A percentile compares a stretch with the other conserved stretches of the same genome.
These are phyloP conservation scores for Xylariaceae sp. DNA, from an alignment of 2,329 filamentous ascomycete genomes.

Conservation along the genomic window DNA sequence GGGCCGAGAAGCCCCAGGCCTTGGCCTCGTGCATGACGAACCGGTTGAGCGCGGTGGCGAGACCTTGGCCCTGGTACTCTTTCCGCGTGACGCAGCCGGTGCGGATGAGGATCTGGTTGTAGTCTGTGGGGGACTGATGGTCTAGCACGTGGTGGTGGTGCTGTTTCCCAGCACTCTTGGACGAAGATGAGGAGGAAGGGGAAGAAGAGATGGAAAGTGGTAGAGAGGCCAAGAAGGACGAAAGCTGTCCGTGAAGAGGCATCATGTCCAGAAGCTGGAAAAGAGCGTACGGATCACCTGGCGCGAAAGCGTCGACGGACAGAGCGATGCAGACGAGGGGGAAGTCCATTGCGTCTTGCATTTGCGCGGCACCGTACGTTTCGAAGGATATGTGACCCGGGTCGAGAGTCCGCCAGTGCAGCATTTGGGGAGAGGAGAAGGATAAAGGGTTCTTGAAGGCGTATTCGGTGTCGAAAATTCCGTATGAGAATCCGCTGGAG, in stretches of 20 bases:
- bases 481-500: conserved; percentile 11
- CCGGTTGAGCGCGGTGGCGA: conserved; percentile 14
- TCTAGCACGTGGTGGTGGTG: no score
- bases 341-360: conserved; percentile 31
- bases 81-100: conserved; percentile 11
- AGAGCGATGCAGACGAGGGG: conserved; percentile 29
- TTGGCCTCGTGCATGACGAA: conserved; percentile 15
- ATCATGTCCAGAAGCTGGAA: conserved; percentile 6
- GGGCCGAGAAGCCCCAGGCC: conserved; percentile 7
- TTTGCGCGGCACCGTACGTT: conserved; percentile 2
- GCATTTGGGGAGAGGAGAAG: conserved; percentile 15
- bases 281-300: conserved; percentile 13
- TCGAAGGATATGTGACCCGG: conserved; percentile 3
- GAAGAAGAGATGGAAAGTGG: no score
- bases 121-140: background rate
- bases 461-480: conserved; percentile 17
- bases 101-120: conserved; percentile 9
- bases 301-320: conserved; percentile 23
- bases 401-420: conserved; percentile 25
- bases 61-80: conserved; percentile 9
- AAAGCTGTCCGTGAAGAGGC: conserved; percentile 7
- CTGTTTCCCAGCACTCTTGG: no score
- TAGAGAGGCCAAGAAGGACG: conserved; percentile 6
- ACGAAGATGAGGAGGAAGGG: no score
- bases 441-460: conserved; percentile 20